Percentiles rank a stretch among this genome's conserved stretches.
Conservation (phyloP, 2,329 filamentous ascomycete species). For the Sarocladium oryzae region DNA sequence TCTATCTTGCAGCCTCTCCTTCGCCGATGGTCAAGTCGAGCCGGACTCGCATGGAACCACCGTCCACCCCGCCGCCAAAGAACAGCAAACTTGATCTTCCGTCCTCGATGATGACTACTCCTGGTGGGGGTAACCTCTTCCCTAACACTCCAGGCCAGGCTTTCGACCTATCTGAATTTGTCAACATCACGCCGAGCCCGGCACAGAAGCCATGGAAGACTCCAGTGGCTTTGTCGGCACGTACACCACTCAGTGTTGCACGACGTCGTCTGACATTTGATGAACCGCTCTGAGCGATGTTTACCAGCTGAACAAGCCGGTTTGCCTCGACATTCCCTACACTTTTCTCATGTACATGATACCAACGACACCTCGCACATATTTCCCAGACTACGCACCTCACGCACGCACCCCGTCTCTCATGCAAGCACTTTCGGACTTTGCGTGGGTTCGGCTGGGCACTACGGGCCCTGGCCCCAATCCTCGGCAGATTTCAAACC, state of each 20-base stretch:
- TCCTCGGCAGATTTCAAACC: conserved; percentile 1
- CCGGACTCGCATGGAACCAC: conserved; percentile 52
- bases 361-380: conserved; percentile 11
- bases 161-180: conserved; percentile 94
- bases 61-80: conserved; percentile 70
- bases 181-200: conserved; percentile 94
- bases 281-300: conserved; percentile 39
- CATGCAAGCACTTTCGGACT: conserved; percentile 6
- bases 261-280: conserved; percentile 79
- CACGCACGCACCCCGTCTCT: conserved; percentile 4
- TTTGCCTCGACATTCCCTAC: not conserved
- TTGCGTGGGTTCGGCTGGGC: conserved; percentile 3
- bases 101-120: conserved; percentile 86
- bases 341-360: conserved; percentile 13
- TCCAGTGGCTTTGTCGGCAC: conserved; percentile 50
- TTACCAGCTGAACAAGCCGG: not conserved
- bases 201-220: conserved; percentile 88
- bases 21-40: conserved; percentile 63
- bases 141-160: conserved; percentile 72
- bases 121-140: conserved; percentile 61
- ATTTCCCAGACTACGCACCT: conserved; percentile 1
- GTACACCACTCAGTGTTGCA: conserved; percentile 59
- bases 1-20: conserved; percentile 86
- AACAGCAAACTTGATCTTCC: conserved; percentile 55
- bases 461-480: not conserved